Base-by-base conservation (phyloP, 2,329 filamentous ascomycete species). In the Phyllosticta ampelicida region DNA sequence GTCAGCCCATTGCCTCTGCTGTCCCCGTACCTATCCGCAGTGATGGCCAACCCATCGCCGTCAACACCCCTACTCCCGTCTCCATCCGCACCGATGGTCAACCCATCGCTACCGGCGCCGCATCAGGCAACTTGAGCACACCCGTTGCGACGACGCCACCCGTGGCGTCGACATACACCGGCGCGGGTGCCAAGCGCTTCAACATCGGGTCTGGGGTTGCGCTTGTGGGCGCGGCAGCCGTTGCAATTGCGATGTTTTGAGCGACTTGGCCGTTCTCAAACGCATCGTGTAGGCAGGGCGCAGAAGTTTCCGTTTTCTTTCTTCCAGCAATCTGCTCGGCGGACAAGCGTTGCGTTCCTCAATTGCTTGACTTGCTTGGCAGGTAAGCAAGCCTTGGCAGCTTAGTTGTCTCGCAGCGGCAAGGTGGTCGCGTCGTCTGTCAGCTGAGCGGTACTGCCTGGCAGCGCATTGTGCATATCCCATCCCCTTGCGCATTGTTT, bases 161-260 rank as follows among this genome's bases (percentile, higher is more conserved):
- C 10, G 50, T 63, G 36, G 55, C 62, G 3, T 61, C 65, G 44
- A 63, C 58, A 56, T 60, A 21, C 57, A 59, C 57, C 2, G 57
- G 57, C 11, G 56, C 10, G 11, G 51, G 20, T 11, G 53, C 57
- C 23, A 11, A 16, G 21, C 28, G 44, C 29, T 44, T 16, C 57
- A 18, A 18, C n/a, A 21, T 52, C n/a, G 53, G 57, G 21, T 55
- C 53, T 29, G 57, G 57, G 11, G 8, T 59, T 18, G 57, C 57
- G 19, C 28, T 59, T n/a, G 5, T 59, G 48, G 57, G 53, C 19
- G 57, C 53, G 2, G 57, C 49, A 11, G 57, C 53, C 29, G 53
- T 55, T 53, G 57, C 57, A 13, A 29, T 59, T 28, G 53, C 53
- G 20, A 55, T 59, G 57, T 20, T 59, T 16, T 59, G 51, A 55